These are phyloP conservation scores for Suaeda aralocaspica DNA, from an alignment of 148 eudicot species.

Conservation along the genomic window DNA sequence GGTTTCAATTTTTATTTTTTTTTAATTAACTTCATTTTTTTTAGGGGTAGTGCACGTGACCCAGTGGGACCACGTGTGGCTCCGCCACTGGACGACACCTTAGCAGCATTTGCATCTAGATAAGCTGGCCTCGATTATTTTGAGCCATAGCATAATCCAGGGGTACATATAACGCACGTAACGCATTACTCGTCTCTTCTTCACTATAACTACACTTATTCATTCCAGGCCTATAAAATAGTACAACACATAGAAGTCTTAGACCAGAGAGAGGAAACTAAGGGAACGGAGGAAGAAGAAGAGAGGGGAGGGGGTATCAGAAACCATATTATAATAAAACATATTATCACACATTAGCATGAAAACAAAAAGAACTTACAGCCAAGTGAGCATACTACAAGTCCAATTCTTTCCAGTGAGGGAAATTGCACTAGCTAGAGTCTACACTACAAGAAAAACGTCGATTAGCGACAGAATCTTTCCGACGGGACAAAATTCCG, in stretches of 20 bases:
- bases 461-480: too few relatives aligned
- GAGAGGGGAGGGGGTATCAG: neutral
- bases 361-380: conserved; percentile 77
- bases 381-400: conserved; percentile 84
- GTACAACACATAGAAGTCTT: conserved; percentile 4
- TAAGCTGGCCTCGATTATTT: conserved; percentile 22
- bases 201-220: conserved; percentile 67
- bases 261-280: conserved; percentile 1
- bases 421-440: conserved; percentile 55
- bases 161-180: conserved; percentile 32
- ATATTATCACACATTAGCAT: too few relatives aligned
- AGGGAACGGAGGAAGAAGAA: neutral
- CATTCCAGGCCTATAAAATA: conserved; percentile 70
- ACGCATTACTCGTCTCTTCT: conserved; percentile 58
- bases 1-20: too few relatives aligned
- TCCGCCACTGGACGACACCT: too few relatives aligned
- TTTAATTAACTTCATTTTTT: too few relatives aligned
- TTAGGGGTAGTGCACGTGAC: too few relatives aligned
- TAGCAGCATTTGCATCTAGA: conserved; percentile 24
- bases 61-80: too few relatives aligned
- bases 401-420: conserved; percentile 66
- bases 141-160: conserved; percentile 13
- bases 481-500: too few relatives aligned
- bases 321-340: neutral
- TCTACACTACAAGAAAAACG: too few relatives aligned